Conservation (phyloP, 2,329 filamentous ascomycete genomes). For the Didymella keratinophila region DNA sequence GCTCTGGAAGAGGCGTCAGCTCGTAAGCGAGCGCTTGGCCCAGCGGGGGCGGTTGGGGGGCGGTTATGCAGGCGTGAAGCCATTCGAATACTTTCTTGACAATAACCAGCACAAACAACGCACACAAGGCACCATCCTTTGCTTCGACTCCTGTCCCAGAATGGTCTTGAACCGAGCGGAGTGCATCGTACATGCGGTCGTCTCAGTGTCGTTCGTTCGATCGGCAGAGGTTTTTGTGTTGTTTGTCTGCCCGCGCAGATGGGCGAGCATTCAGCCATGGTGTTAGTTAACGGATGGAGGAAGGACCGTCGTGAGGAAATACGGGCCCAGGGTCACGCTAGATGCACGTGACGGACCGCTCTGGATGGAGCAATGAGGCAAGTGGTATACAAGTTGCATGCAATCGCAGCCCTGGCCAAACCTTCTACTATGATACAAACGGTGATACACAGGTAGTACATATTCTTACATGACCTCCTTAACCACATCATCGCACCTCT, state of each 20-base stretch:
- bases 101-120: too few species aligned
- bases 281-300: neutral
- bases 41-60: neutral
- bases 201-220: neutral
- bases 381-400: neutral
- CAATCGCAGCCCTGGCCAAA: neutral
- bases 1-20: neutral
- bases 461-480: conserved; percentile 11
- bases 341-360: neutral
- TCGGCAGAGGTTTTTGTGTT: neutral
- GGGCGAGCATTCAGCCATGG: neutral
- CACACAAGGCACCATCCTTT: too few species aligned
- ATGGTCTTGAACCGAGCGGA: too few species aligned
- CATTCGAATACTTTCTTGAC: too few species aligned
- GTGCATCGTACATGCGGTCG: neutral
- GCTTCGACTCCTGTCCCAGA: too few species aligned
- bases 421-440: neutral
- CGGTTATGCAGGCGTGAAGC: neutral
- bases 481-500: conserved; percentile 74
- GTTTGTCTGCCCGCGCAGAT: neutral
- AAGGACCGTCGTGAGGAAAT: neutral
- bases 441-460: neutral
- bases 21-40: neutral
- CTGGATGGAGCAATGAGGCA: neutral
- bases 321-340: neutral